phyloP scores from a whole-genome alignment of 805 yeast genomes.

The Soucietia sequanensis region DNA sequence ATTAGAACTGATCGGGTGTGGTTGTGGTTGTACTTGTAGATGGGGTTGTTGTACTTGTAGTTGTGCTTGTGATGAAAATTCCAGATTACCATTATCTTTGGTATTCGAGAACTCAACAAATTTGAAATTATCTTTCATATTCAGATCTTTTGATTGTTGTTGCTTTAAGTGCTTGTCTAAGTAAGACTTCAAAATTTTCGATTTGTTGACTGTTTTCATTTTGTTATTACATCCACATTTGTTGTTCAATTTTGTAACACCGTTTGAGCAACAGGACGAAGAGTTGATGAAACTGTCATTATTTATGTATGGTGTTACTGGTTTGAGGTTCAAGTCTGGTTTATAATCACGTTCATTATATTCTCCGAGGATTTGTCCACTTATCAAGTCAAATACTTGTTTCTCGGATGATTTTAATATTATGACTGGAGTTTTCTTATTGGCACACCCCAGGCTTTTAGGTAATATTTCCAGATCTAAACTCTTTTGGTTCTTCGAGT shows the following conservation, averaged over 20 bases:
- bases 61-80: not conserved
- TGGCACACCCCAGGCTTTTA: constrained; percentile 4
- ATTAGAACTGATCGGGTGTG: not conserved
- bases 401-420: constrained; percentile 38
- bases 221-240: constrained; percentile 32
- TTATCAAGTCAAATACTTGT: constrained; percentile 37
- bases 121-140: constrained; percentile 2
- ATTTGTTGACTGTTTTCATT: constrained; percentile 28
- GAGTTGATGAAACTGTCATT: constrained; percentile 34
- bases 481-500: constrained; percentile 3
- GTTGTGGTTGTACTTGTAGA: not conserved
- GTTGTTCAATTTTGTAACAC: constrained; percentile 16
- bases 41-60: not conserved
- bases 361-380: constrained; percentile 40
- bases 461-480: not conserved
- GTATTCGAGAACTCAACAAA: constrained; percentile 12
- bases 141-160: constrained; percentile 1
- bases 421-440: constrained; percentile 20
- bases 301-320: constrained; percentile 24
- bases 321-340: constrained; percentile 11
- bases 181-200: constrained; percentile 33
- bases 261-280: constrained; percentile 31
- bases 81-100: constrained; percentile 5
- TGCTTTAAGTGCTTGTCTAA: constrained; percentile 21
- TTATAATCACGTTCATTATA: constrained; percentile 20